Percentiles rank a stretch among this genome's conserved stretches.
Evolutionary conservation across 495 filamentous ascomycete genomes (phyloP).

Genomic region (Xylona heveae): DNA sequence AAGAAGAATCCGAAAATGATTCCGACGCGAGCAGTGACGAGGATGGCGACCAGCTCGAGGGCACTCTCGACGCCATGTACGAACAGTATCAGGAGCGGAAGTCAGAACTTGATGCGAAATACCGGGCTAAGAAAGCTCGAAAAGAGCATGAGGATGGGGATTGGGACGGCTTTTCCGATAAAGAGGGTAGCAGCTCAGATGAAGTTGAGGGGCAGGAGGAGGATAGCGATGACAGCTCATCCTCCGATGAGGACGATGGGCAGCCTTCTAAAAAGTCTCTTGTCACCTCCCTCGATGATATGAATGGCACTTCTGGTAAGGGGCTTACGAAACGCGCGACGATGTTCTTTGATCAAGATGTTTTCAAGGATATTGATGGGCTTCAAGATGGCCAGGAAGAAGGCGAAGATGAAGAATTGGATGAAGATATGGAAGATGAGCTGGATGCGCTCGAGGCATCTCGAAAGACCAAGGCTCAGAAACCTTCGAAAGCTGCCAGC

Average conservation of each 20-base stretch:
- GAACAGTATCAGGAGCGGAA: slow-evolving; percentile 64
- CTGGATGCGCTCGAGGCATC: slow-evolving; percentile 8
- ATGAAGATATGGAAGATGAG: slow-evolving; percentile 25
- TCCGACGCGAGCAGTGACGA: slow-evolving; percentile 45
- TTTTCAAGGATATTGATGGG: slow-evolving; percentile 64
- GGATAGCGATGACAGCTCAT: slow-evolving; percentile 29
- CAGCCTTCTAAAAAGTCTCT: slow-evolving; percentile 15
- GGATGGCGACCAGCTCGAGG: slow-evolving; percentile 62
- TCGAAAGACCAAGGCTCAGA: slow-evolving; percentile 6
- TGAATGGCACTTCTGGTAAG: slow-evolving; percentile 18
- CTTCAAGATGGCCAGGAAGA: slow-evolving; percentile 24
- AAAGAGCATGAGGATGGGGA: slow-evolving; percentile 69
- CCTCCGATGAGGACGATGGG: slow-evolving; percentile 28
- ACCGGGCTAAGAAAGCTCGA: slow-evolving; percentile 69
- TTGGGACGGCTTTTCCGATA: slow-evolving; percentile 75
- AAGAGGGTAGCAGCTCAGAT: slow-evolving; percentile 18
- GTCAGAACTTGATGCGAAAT: slow-evolving; percentile 61
- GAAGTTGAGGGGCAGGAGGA: slow-evolving; percentile 18
- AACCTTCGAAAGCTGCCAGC: too few relatives aligned
- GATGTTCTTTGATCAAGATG: slow-evolving; percentile 85
- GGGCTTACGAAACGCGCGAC: slow-evolving; percentile 63
- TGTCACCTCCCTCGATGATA: slow-evolving; percentile 28
- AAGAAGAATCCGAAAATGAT: slow-evolving; percentile 26
- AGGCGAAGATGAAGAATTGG: slow-evolving; percentile 25
- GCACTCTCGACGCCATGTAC: slow-evolving; percentile 71